Conservation (phyloP, 805 yeast species). For the Wickerhamiella siamensis region DNA sequence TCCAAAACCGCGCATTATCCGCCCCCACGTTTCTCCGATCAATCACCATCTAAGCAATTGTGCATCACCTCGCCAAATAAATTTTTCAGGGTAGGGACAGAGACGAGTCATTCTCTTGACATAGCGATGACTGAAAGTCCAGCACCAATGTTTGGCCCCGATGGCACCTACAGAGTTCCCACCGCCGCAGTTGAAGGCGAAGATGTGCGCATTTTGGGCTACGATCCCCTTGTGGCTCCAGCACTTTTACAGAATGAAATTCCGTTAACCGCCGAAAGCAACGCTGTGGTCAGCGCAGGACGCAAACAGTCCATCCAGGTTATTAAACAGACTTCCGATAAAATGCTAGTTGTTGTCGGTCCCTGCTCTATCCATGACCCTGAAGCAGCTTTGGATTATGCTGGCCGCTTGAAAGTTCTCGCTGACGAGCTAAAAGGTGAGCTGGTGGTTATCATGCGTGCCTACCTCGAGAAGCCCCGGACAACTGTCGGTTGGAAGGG, state of each 20-base stretch:
- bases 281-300: constrained; percentile 56
- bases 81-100: constrained; percentile 1
- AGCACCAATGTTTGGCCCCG: constrained; percentile 24
- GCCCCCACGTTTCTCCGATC: no score
- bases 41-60: no score
- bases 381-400: constrained; percentile 79
- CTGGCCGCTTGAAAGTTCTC: constrained; percentile 47
- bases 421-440: constrained; percentile 62
- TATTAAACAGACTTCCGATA: constrained; percentile 63
- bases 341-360: constrained; percentile 78
- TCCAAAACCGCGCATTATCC: no score
- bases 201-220: constrained; percentile 47
- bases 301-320: constrained; percentile 67
- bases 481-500: constrained; percentile 99
- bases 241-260: constrained; percentile 77
- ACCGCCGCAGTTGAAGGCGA: constrained; percentile 43
- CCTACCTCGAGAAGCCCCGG: constrained; percentile 95
- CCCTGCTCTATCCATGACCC: constrained; percentile 96
- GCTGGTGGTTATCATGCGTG: constrained; percentile 84
- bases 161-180: constrained; percentile 15
- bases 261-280: constrained; percentile 43
- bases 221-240: constrained; percentile 90
- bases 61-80: no score
- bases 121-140: constrained; percentile 1
- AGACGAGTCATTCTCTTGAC: neutral